These are phyloP conservation scores for Cladobotryum mycophilum DNA, from an alignment of 2,329 filamentous ascomycete species.

Conservation along the genomic window DNA sequence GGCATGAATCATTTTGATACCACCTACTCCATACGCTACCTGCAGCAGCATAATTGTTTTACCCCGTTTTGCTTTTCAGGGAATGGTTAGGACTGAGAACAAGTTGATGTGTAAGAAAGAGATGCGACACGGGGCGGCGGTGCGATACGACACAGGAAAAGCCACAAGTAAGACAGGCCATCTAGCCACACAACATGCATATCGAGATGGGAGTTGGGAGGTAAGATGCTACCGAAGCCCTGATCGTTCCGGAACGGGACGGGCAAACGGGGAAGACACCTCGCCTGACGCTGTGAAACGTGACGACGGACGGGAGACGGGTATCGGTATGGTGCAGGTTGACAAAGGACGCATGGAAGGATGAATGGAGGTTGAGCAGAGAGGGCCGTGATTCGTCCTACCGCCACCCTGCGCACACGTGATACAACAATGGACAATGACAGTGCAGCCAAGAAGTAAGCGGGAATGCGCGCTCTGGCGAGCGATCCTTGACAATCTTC, in stretches of 20 bases:
- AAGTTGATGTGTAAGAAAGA: not conserved
- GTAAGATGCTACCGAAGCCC: not conserved
- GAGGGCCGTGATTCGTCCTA: not conserved
- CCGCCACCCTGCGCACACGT: not conserved
- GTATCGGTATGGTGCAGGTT: slow-evolving; percentile 6
- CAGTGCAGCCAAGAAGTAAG: not conserved
- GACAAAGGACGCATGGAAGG: not conserved
- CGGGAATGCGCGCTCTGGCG: not conserved
- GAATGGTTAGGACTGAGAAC: not conserved
- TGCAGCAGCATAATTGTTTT: not conserved
- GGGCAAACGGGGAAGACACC: slow-evolving; percentile 1
- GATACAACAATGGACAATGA: too few relatives aligned
- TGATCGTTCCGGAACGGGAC: not conserved
- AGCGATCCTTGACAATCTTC: not conserved
- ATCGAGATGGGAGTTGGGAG: not conserved
- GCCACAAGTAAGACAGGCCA: not conserved
- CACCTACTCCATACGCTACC: too few relatives aligned
- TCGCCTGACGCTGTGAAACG: slow-evolving; percentile 2
- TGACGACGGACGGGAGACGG: slow-evolving; percentile 1
- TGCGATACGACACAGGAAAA: not conserved
- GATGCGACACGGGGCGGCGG: not conserved
- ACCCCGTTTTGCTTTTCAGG: not conserved
- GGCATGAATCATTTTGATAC: too few relatives aligned
- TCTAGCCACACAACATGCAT: not conserved
- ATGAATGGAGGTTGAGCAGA: not conserved